Percentiles rank a stretch among this genome's conserved stretches.
These are phyloP conservation scores for Wolfiporia cocos DNA, from an alignment of 1,284 basidiomycete genomes.

Conservation along the genomic window DNA sequence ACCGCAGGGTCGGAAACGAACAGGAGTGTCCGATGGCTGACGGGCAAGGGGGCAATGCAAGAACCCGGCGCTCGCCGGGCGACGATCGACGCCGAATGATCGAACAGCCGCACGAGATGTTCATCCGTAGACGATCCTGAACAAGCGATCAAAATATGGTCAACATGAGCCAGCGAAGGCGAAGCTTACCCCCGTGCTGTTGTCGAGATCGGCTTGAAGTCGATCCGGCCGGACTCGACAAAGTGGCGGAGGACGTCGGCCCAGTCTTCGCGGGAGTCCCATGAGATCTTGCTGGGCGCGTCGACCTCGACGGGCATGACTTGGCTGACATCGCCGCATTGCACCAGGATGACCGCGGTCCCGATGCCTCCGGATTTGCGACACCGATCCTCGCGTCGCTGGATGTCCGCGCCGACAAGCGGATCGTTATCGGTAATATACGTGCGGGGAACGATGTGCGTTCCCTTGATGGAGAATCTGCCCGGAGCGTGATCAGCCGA, in stretches of 20 bases:
- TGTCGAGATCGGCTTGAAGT: conserved; percentile 75
- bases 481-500: conserved; percentile 13
- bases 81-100: conserved; percentile 12
- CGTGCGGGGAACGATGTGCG: conserved; percentile 62
- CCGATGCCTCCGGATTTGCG: conserved; percentile 67
- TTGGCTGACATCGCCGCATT: conserved; percentile 66
- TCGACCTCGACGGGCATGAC: conserved; percentile 82
- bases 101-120: background rate
- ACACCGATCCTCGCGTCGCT: conserved; percentile 71
- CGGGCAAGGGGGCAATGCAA: conserved; percentile 2
- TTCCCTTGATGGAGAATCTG: conserved; percentile 60
- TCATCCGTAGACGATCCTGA: conserved; percentile 34
- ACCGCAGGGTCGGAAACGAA: no score
- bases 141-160: background rate
- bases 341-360: conserved; percentile 63
- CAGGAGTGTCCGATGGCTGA: background rate
- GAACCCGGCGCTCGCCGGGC: background rate
- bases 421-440: conserved; percentile 62
- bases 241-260: conserved; percentile 58
- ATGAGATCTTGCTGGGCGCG: conserved; percentile 62
- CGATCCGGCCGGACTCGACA: conserved; percentile 63
- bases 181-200: conserved; percentile 59
- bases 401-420: conserved; percentile 66
- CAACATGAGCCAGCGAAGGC: background rate
- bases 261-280: conserved; percentile 73